Base-by-base conservation (phyloP, 2,329 filamentous ascomycete genomes). In the Fusarium chuoi region DNA sequence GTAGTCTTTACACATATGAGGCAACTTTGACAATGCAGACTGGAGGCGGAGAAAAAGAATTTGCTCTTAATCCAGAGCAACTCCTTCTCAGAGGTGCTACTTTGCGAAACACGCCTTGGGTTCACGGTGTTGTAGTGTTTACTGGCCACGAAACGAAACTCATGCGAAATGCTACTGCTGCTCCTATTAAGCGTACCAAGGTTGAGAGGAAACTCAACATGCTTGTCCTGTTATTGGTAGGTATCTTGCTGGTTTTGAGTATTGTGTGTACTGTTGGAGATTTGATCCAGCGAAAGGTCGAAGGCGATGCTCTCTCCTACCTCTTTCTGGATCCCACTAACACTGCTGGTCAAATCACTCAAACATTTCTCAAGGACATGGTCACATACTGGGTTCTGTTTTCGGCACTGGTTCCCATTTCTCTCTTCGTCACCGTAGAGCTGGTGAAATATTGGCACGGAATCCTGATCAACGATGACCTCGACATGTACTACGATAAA, bases 381-480 rank as follows among this genome's bases (percentile, higher is more conserved):
- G 93, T 98, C 79, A 99, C 97, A 4, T 98, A 98, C 82, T 99
- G 96, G 96, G 96, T 99, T 38, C 84, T 99, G 41, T 99, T 98
- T 83, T 98, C 96, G 6, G 96, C 97, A 60, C 85, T 99, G 78
- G 96, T 99, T 52, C 96, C 96, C 39, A 98, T 99, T 78, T 98
- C 96, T 36, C 91, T 99, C 7, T 99, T 99, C 82, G 96, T 99
- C 72, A 99, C 96, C 0, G 91, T 99, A 59, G 96, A 99, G 84
- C 89, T 99, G 75, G 96, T 99, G 85, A 99, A 99, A 83, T 98
- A 98, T 81, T 98, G 93, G 87, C 95, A 98, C 76, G 96, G 94
- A n/a, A 96, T 96, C 78, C 89, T 99, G 72, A 99, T 99, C 83
- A 97, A 98, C 80, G 96, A 95, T 64, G 97, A 99, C 81, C 88